Conservation (phyloP, 2,329 filamentous ascomycete genomes). For the Aureobasidium melanogenum region DNA sequence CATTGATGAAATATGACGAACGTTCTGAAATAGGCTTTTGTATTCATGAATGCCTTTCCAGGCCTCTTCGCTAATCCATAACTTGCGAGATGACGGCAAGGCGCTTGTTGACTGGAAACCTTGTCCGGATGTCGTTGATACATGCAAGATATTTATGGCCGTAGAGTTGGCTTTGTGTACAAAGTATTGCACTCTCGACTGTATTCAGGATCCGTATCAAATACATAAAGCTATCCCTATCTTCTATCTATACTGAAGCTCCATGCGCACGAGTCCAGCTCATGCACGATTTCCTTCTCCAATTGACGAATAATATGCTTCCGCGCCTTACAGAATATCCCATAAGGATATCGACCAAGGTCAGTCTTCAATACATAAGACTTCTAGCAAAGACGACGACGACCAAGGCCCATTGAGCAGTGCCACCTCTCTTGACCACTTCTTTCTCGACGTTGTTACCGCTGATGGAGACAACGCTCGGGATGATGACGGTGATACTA, state of each 20-base stretch:
- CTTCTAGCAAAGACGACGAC: constrained; percentile 10
- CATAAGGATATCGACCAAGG: neutral
- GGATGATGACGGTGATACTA: neutral
- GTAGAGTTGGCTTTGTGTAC: neutral
- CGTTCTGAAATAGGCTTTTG: too few relatives aligned
- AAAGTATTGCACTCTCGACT: neutral
- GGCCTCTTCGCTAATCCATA: too few relatives aligned
- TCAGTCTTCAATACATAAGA: constrained; percentile 7
- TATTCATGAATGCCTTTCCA: too few relatives aligned
- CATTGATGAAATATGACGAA: too few relatives aligned
- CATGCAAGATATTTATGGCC: too few relatives aligned
- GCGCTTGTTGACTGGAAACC: too few relatives aligned
- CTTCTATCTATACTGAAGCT: neutral
- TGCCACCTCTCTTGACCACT: neutral
- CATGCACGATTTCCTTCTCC: neutral
- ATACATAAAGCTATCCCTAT: neutral
- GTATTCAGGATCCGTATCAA: neutral
- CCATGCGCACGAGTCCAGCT: neutral
- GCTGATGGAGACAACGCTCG: neutral
- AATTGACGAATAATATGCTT: neutral
- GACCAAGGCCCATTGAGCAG: constrained; percentile 9
- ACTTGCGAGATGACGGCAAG: too few relatives aligned
- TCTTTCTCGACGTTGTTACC: neutral
- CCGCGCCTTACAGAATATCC: neutral
- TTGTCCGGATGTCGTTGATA: too few relatives aligned